phyloP scores from a whole-genome alignment of 129 eudicot genomes.

The Lactuca saligna region DNA sequence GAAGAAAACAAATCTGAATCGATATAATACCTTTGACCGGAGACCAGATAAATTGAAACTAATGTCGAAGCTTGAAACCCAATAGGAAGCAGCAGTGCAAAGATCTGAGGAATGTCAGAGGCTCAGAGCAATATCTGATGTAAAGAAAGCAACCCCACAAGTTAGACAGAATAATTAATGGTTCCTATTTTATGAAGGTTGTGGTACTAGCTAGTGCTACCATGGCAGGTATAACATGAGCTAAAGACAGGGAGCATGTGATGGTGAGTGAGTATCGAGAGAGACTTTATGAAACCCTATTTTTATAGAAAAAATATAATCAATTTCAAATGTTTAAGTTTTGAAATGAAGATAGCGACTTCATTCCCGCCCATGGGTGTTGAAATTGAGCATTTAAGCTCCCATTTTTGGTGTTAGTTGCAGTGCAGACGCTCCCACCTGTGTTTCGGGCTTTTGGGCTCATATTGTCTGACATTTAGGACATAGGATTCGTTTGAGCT shows the following conservation, averaged over 20 bases:
- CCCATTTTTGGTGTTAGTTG: background rate
- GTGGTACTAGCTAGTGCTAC: background rate
- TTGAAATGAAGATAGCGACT: conserved; percentile 16
- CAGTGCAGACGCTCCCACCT: conserved; percentile 24
- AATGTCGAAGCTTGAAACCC: conserved; percentile 2
- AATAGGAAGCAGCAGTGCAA: background rate
- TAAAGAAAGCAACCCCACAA: background rate
- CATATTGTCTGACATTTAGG: conserved; percentile 22
- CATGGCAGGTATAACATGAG: conserved; percentile 29
- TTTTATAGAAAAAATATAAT: background rate
- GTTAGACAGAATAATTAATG: background rate
- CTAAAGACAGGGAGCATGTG: conserved; percentile 30
- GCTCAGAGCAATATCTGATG: conserved; percentile 25
- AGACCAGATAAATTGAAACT: conserved; percentile 5
- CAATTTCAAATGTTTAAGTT: background rate
- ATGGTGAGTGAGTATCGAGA: conserved; percentile 25
- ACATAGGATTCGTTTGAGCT: conserved; percentile 25
- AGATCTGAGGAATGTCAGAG: conserved; percentile 23
- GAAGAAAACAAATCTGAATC: conserved; percentile 18
- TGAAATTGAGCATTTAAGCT: conserved; percentile 14
- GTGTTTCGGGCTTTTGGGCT: conserved; percentile 8
- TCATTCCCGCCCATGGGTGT: conserved; percentile 30
- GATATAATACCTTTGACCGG: conserved; percentile 21
- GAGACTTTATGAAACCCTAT: background rate
- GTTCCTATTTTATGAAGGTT: conserved; percentile 10